Conservation (phyloP, 306 rosid species). For the Cyclanthera cordifolia region DNA sequence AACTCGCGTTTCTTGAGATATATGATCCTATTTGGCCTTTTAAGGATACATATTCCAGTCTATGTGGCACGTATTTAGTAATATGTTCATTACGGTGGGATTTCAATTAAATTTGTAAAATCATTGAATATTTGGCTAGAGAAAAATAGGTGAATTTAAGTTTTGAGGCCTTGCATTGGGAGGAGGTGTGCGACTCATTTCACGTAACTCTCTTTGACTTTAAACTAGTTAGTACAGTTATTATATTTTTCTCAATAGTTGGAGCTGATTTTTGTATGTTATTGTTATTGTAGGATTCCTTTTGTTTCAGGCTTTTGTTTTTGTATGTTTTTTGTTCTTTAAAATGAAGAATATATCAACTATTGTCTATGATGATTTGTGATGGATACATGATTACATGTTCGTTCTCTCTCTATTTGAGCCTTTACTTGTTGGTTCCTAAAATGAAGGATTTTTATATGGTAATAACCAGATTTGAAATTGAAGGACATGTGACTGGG, state of each 20-base stretch:
- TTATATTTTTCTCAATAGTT: neutral
- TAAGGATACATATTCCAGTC: neutral
- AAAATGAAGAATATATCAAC: neutral
- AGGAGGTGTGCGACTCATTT: constrained; percentile 2
- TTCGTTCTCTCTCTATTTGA: neutral
- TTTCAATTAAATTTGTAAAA: neutral
- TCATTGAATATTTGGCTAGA: neutral
- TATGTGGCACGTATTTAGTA: neutral
- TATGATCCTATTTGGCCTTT: neutral
- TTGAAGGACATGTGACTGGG: constrained; percentile 67
- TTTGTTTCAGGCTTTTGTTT: neutral
- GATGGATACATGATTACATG: neutral
- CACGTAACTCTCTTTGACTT: neutral
- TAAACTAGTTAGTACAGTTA: neutral
- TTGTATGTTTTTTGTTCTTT: neutral
- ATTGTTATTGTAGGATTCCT: neutral
- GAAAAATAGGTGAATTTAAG: neutral
- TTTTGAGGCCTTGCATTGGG: neutral
- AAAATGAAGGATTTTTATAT: constrained; percentile 10
- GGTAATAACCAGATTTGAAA: constrained; percentile 50
- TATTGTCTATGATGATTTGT: neutral
- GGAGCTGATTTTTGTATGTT: neutral
- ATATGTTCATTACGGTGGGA: neutral
- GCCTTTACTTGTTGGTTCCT: neutral
- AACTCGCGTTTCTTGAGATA: neutral